Conservation (phyloP, 164 flowering plant genomes). For the Stephania japonica region DNA sequence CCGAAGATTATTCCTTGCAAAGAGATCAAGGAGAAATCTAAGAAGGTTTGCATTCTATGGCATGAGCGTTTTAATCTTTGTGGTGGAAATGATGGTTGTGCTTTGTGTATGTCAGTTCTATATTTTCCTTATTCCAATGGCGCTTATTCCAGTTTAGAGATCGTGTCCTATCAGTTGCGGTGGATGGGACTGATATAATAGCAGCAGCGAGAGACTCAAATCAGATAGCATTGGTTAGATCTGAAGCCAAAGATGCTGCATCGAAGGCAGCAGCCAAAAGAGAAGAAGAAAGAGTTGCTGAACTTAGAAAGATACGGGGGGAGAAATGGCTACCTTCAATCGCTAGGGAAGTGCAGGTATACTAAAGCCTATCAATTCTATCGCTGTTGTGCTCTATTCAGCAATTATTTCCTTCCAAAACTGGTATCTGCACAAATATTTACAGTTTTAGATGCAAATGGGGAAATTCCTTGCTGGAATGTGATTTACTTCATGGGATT, state of each 20-base stretch:
- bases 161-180: conserved; percentile 50
- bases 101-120: background rate
- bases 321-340: conserved; percentile 93
- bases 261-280: conserved; percentile 65
- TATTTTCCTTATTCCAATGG: background rate
- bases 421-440: background rate
- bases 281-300: conserved; percentile 85
- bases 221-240: conserved; percentile 53
- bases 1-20: conserved; percentile 63
- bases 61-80: background rate
- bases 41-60: conserved; percentile 41
- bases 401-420: background rate
- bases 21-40: conserved; percentile 68
- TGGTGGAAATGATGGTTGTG: background rate
- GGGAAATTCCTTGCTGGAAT: background rate
- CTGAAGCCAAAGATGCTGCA: conserved; percentile 56
- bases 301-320: conserved; percentile 73
- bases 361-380: background rate
- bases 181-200: conserved; percentile 63
- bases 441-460: background rate
- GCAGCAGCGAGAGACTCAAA: conserved; percentile 52
- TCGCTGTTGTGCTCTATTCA: background rate
- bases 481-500: background rate
- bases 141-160: conserved; percentile 48
- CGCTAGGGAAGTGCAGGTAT: conserved; percentile 50